Percentiles rank a stretch among this genome's conserved stretches.
Conservation (phyloP, 1,139 yeast species). For the Taphrina pruni region DNA sequence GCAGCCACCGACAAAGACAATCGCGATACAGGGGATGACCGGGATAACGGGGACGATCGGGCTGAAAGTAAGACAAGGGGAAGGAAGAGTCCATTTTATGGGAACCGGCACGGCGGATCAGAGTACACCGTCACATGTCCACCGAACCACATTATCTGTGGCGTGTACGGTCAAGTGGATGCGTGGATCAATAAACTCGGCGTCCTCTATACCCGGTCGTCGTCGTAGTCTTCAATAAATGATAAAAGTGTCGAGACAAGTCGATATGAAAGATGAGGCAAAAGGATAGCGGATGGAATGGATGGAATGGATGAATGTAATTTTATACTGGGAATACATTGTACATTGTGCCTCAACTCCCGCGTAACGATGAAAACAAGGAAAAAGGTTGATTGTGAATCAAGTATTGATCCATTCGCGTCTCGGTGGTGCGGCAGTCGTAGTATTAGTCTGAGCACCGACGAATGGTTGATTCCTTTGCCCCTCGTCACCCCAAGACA, state of each 20-base stretch:
- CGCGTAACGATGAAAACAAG: too few species aligned
- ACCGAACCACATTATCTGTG: constrained; percentile 27
- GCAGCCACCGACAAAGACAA: too few species aligned
- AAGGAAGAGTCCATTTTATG: constrained; percentile 39
- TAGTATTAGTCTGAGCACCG: too few species aligned
- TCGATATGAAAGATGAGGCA: neutral
- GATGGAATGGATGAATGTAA: neutral
- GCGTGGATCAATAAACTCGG: constrained; percentile 24
- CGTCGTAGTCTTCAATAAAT: neutral
- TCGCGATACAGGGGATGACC: too few species aligned
- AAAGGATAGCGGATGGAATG: neutral
- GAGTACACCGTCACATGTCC: constrained; percentile 13
- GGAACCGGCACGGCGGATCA: constrained; percentile 20
- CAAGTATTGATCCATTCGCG: constrained; percentile 20
- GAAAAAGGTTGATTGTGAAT: too few species aligned
- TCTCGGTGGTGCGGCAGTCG: neutral
- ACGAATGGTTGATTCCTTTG: too few species aligned
- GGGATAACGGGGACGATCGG: too few species aligned
- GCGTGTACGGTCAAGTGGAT: constrained; percentile 24
- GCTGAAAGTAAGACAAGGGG: constrained; percentile 55
- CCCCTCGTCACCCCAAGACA: neutral
- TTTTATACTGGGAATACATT: too few species aligned
- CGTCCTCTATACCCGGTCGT: constrained; percentile 14
- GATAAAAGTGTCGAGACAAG: too few species aligned
- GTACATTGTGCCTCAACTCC: too few species aligned